Percentiles rank a stretch among this genome's conserved stretches.
These are phyloP conservation scores for Saccharomyces paradoxus DNA, from an alignment of 805 yeast genomes.

Conservation along the genomic window DNA sequence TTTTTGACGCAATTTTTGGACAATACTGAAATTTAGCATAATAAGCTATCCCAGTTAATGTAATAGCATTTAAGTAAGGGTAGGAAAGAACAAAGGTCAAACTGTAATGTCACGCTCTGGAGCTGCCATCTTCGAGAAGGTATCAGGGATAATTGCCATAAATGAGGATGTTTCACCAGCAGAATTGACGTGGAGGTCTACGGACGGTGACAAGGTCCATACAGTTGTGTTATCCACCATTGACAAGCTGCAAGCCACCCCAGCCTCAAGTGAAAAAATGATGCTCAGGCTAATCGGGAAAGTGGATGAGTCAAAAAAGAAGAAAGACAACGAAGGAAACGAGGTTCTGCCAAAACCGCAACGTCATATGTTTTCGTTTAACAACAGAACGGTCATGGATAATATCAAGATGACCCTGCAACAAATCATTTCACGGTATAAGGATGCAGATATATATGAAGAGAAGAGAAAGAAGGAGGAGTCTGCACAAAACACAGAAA, in stretches of 20 bases:
- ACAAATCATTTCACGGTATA: constrained; percentile 58
- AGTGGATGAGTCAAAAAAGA: constrained; percentile 27
- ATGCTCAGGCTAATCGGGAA: constrained; percentile 50
- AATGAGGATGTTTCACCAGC: constrained; percentile 52
- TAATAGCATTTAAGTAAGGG: background rate
- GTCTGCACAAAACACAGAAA: constrained; percentile 2
- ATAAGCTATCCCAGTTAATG: background rate
- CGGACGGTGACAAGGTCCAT: constrained; percentile 44
- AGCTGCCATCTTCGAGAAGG: constrained; percentile 47
- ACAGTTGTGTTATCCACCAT: constrained; percentile 37
- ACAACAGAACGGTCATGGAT: constrained; percentile 68
- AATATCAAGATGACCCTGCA: constrained; percentile 59
- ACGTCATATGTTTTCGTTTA: constrained; percentile 50
- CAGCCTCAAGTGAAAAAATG: constrained; percentile 59
- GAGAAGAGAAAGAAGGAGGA: constrained; percentile 25
- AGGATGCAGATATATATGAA: constrained; percentile 42
- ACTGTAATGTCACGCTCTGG: constrained; percentile 37
- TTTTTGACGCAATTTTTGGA: background rate
- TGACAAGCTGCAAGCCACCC: constrained; percentile 56
- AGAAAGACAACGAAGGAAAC: constrained; percentile 26
- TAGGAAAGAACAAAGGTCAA: background rate
- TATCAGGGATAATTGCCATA: constrained; percentile 48
- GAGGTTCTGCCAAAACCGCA: constrained; percentile 18
- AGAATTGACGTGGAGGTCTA: constrained; percentile 43
- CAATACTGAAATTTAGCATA: background rate